Evolutionary conservation across 345 rosid species (phyloP).

Genomic region (Eucalyptus albens): DNA sequence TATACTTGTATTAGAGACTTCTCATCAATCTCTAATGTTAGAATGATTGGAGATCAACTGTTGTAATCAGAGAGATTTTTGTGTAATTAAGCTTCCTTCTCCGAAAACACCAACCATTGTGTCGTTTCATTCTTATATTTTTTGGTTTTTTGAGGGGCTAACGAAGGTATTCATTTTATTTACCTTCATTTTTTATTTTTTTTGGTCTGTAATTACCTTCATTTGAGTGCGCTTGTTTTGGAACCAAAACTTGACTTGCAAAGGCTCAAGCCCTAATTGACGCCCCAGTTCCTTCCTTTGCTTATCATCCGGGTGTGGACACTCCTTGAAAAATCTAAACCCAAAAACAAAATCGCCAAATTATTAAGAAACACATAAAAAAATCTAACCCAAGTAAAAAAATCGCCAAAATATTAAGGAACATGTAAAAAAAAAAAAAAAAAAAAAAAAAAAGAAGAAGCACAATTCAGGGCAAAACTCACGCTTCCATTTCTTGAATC

Average conservation of each 20-base stretch:
- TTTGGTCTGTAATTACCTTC: conserved; percentile 48
- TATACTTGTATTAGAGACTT: not conserved
- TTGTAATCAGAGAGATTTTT: not conserved
- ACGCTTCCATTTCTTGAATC: conserved; percentile 99
- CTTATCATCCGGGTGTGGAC: conserved; percentile 98
- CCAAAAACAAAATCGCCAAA: not conserved
- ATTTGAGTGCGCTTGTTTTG: conserved; percentile 98
- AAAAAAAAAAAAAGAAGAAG: not conserved
- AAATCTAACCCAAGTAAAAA: not conserved
- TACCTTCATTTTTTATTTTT: not conserved
- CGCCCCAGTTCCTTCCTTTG: conserved; percentile 93
- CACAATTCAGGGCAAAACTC: not conserved
- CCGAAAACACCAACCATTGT: not conserved
- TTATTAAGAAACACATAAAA: not conserved
- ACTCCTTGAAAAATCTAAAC: conserved; percentile 71
- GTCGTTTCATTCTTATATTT: not conserved
- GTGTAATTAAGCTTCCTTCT: not conserved
- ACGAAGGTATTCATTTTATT: not conserved
- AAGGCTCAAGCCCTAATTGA: conserved; percentile 80
- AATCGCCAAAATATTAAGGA: not conserved
- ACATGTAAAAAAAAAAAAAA: not conserved
- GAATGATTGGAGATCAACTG: not conserved
- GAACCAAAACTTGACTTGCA: conserved; percentile 98
- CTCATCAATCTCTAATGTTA: not conserved
- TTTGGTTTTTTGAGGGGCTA: not conserved